Conservation (phyloP, 768 basidiomycete species). For the Suillus discolor region DNA sequence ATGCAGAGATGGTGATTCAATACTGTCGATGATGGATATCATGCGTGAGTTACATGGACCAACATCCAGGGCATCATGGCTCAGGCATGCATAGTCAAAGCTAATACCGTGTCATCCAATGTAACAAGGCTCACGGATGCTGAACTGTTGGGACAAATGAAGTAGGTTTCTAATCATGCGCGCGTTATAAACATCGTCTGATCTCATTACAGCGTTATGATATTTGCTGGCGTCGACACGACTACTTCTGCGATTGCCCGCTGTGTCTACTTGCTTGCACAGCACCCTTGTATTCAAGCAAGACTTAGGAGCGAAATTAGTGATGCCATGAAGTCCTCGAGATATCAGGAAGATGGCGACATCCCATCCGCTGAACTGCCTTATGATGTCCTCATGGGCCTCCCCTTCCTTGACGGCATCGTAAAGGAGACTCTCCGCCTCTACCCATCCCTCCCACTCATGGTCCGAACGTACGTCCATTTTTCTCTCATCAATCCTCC, state of each 20-base stretch:
- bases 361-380: slow-evolving; percentile 23
- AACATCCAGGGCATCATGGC: neutral
- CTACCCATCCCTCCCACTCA: slow-evolving; percentile 26
- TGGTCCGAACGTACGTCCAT: slow-evolving; percentile 22
- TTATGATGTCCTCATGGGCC: slow-evolving; percentile 39
- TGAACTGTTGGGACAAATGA: slow-evolving; percentile 53
- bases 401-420: slow-evolving; percentile 43
- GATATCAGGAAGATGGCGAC: neutral
- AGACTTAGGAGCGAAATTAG: slow-evolving; percentile 39
- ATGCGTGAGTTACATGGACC: slow-evolving; percentile 39
- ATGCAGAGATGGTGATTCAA: slow-evolving; percentile 18
- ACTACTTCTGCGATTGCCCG: slow-evolving; percentile 43
- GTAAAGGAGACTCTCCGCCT: slow-evolving; percentile 43
- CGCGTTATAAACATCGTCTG: no score
- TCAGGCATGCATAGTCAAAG: slow-evolving; percentile 29
- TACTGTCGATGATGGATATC: slow-evolving; percentile 39
- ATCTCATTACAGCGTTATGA: slow-evolving; percentile 36
- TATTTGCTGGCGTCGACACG: slow-evolving; percentile 48
- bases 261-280: slow-evolving; percentile 36
- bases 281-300: slow-evolving; percentile 40
- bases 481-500: neutral
- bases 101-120: slow-evolving; percentile 21
- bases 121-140: slow-evolving; percentile 35
- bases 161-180: slow-evolving; percentile 31
- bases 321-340: slow-evolving; percentile 16